Base-by-base conservation (phyloP, 1,284 basidiomycete species). In the Marasmius sp. region DNA sequence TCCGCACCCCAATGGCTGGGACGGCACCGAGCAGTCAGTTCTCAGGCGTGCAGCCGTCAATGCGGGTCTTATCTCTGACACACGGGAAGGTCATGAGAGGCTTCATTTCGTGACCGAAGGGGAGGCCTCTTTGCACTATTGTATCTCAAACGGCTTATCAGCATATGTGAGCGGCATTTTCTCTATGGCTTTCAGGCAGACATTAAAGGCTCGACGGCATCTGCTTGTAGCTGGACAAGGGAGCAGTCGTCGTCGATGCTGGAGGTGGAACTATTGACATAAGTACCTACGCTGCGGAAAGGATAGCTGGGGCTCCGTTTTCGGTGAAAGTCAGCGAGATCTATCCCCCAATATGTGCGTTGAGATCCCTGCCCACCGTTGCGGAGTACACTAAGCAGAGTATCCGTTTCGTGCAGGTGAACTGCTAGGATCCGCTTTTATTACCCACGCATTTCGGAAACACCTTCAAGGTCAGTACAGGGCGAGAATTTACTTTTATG, bases 121-220 rank as follows among this genome's bases (percentile, higher is more conserved):
- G 6, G 61, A 62, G 41, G 61, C 61, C 8, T 33, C 56, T 27
- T 41, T 62, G 38, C 61, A 62, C 37, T 62, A 41, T 39, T 62
- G 56, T 51, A 22, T 58, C 49, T 20, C 36, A 16, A 51, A 37
- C 18, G 39, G 36, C 5, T 45, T 48, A 18, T 20, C 37, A 34
- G 18, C 20, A 14, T 38, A 58, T 33, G 16, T 22, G 11, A 27
- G 48, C 14, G 27, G 6, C 18, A 6, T 10, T 49, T 10, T 49
- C 6, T 20, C 27, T 18, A 49, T 11, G 27, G 18, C 2, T 14
- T 45, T 45, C 43, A 18, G 14, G 6, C 43, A 18, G 6, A 18
- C 6, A 45, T 18, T 18, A 4, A 45, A 27, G 27, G 27, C 27
- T 45, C 6, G 43, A 45, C 18, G 43, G 27, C 34, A 57, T 56